Percentiles rank a stretch among this genome's conserved stretches.
phyloP scores from a whole-genome alignment of 108 stramenopile species.

The Stephanodiscus triporus region DNA sequence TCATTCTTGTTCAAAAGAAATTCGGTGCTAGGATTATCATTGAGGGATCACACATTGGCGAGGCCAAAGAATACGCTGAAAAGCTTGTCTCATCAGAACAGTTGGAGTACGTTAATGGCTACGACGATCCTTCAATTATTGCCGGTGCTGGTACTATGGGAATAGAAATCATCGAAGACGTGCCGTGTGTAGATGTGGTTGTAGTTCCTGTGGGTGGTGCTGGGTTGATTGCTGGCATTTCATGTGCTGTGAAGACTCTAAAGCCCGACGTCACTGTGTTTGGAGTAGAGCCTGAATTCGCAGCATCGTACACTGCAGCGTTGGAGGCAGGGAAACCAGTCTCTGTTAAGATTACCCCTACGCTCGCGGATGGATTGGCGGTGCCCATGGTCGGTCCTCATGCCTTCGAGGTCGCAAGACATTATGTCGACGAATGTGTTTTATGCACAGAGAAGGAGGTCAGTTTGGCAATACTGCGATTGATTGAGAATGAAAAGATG shows the following conservation, averaged over 20 bases:
- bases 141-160: conserved; percentile 99
- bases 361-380: conserved; percentile 96
- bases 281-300: conserved; percentile 95
- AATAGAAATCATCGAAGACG: conserved; percentile 95
- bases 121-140: conserved; percentile 96
- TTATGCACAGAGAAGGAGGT: conserved; percentile 83
- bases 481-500: conserved; percentile 96
- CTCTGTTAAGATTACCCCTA: conserved; percentile 61
- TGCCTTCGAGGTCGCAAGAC: conserved; percentile 88
- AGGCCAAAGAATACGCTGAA: conserved; percentile 88
- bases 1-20: conserved; percentile 49
- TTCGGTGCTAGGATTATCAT: conserved; percentile 94
- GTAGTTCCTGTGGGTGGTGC: conserved; percentile 97
- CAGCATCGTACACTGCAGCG: conserved; percentile 91
- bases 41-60: conserved; percentile 92
- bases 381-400: conserved; percentile 92
- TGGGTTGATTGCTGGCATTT: conserved; percentile 93
- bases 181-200: conserved; percentile 90
- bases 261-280: conserved; percentile 81
- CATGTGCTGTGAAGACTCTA: conserved; percentile 94
- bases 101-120: conserved; percentile 92
- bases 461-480: conserved; percentile 88
- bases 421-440: conserved; percentile 92
- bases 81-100: conserved; percentile 59
- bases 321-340: conserved; percentile 83